Base-by-base conservation (phyloP, 106 monocot species). In the Amphibolis antarctica region DNA sequence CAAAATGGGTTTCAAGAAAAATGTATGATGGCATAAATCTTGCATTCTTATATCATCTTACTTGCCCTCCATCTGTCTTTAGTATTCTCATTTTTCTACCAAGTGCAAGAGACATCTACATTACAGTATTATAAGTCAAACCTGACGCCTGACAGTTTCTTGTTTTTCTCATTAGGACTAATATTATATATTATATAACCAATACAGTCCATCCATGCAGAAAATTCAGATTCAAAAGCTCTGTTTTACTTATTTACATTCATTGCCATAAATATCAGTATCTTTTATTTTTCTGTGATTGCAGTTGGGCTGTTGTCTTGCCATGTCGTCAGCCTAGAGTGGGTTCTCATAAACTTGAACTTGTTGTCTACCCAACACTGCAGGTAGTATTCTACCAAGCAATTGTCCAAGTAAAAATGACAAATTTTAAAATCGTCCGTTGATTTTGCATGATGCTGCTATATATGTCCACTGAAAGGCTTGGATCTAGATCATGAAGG, bases 261-360 rank as follows among this genome's bases (percentile, higher is more conserved):
- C n/a, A n/a, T n/a, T n/a, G n/a, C n/a, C n/a, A 18, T n/a, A 42
- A 61, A n/a, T 61, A 11, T 61, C n/a, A n/a, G n/a, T n/a, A n/a
- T n/a, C n/a, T n/a, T n/a, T n/a, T n/a, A n/a, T n/a, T n/a, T n/a
- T 62, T 53, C 25, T 24, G 13, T 12, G 59, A 44, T 73, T 76
- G n/a, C 81, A 94, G 93, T 53, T 94, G 89, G 89, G 89, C 81
- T 70, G 93, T 94, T 22, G 77, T 94, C 61, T n/a, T 89, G 51
- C 93, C 89, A 2, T 74, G 77, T 44, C 81, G 86, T 50, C 62
- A 69, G 19, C 78, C 71, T 61, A 83, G 67, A 73, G 63, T 56
- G 15, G 67, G 61, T n/a, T 75, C 80, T 50, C 31, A 19, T 20
- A 85, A 76, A 53, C 83, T 86, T 52, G 71, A 94, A 49, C 68